These are phyloP conservation scores for Globisporangium paroecandrum DNA, from an alignment of 352 stramenopile genomes.

Conservation along the genomic window DNA sequence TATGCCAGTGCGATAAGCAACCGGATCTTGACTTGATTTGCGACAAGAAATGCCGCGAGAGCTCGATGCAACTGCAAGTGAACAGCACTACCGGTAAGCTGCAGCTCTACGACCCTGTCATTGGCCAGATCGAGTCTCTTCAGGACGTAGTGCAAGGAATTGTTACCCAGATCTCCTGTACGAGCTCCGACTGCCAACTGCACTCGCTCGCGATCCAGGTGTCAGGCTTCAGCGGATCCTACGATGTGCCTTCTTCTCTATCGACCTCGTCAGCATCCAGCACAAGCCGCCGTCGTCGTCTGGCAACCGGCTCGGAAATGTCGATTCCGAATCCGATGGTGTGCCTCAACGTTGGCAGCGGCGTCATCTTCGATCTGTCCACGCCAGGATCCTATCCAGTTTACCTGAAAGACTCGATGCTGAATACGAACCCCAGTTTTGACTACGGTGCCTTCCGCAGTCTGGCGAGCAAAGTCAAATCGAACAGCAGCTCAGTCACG, in stretches of 20 bases:
- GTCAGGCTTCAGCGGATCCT: slow-evolving; percentile 62
- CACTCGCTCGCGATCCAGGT: slow-evolving; percentile 46
- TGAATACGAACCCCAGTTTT: slow-evolving; percentile 92
- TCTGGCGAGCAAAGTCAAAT: slow-evolving; percentile 57
- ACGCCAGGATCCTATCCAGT: slow-evolving; percentile 79
- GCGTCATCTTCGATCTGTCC: slow-evolving; percentile 89
- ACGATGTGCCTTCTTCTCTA: slow-evolving; percentile 36
- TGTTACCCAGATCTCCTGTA: slow-evolving; percentile 53
- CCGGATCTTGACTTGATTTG: slow-evolving; percentile 76
- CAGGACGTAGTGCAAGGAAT: slow-evolving; percentile 24
- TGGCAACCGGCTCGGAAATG: slow-evolving; percentile 6
- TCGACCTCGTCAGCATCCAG: slow-evolving; percentile 15
- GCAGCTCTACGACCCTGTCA: slow-evolving; percentile 61
- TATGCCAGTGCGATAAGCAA: slow-evolving; percentile 86
- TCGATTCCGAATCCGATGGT: slow-evolving; percentile 85
- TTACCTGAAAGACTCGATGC: slow-evolving; percentile 93
- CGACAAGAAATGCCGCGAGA: slow-evolving; percentile 65
- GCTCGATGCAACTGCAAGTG: slow-evolving; percentile 50
- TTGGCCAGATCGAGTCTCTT: slow-evolving; percentile 22
- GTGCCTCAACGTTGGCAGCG: slow-evolving; percentile 74
- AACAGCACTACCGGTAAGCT: slow-evolving; percentile 50
- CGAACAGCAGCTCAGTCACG: slow-evolving; percentile 54
- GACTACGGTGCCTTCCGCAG: slow-evolving; percentile 87
- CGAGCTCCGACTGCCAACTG: slow-evolving; percentile 39
- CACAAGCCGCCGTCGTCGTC: slow-evolving; percentile 9